Evolutionary conservation across 805 yeast species (phyloP), one percentile per base, ranked within the genome.

Genomic region (Pichia kluyveri): DNA sequence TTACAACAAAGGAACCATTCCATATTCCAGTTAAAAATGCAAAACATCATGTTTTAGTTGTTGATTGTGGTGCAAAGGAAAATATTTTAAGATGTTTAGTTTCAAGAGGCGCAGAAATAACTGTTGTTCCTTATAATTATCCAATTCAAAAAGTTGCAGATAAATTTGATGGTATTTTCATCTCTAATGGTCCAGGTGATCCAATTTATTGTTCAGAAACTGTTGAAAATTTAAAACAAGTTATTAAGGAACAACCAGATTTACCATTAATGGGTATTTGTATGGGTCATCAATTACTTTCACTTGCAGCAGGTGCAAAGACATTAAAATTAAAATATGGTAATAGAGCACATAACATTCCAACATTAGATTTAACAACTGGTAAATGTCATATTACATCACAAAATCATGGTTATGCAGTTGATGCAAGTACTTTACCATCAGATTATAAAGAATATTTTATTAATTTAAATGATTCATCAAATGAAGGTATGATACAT

Each of bases 21-120:
- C 93, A 87, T 59, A 76, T 93, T 43, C 71, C 85, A 26, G 79
- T 91, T 38, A 77, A 79, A 23, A 67, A 72, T 42, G 70, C 75
- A 42, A 69, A 72, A 56, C 77, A 79, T 59, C 96, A 91, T 63
- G 82, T 93, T 58, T 96, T 97, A 14, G 89, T 93, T 38, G 74
- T 93, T 50, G 99, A 93, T 68, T 93, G 99, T 69, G 99, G 99
- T 64, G 97, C 93, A 56, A 93, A 93, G 73, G 98, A 93, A 70
- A 93, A 93, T 71, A 93, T 93, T 55, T 75, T 93, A 64, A 82
- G 99, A 70, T 89, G 96, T 53, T 76, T 93, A 44, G 98, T 87
- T 31, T 77, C 86, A 55, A 83, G 99, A 69, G 99, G 98, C 53
- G 96, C 97, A 36, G 84, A 95, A 27, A 80, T 91, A 58, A 93